Evolutionary conservation across 257 asterid species (phyloP).

Genomic region (Solanum habrochaites): DNA sequence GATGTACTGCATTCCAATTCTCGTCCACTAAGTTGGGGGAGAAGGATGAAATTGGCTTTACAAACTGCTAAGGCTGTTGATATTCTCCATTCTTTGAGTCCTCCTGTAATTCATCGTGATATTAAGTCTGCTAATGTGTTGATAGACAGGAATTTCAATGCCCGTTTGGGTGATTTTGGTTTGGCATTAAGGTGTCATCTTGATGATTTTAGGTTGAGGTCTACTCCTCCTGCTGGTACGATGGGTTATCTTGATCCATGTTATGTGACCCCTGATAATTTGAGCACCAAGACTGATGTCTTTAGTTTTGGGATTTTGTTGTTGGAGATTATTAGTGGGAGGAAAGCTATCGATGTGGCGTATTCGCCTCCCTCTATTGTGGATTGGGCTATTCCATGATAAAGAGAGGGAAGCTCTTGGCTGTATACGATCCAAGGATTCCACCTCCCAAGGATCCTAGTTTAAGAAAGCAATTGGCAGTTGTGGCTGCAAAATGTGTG

Average conservation of each 20-base stretch:
- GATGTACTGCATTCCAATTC: slow-evolving; percentile 55
- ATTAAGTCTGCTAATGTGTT: slow-evolving; percentile 75
- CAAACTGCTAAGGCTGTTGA: slow-evolving; percentile 70
- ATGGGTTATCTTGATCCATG: slow-evolving; percentile 92
- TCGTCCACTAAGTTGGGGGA: slow-evolving; percentile 63
- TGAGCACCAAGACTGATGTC: slow-evolving; percentile 70
- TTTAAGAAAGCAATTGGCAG: slow-evolving; percentile 61
- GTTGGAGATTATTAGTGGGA: slow-evolving; percentile 79
- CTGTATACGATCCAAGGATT: slow-evolving; percentile 56
- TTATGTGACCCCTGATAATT: slow-evolving; percentile 68
- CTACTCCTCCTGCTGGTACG: slow-evolving; percentile 92
- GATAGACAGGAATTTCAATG: slow-evolving; percentile 60
- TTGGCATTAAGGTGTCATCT: slow-evolving; percentile 56
- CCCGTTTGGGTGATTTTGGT: slow-evolving; percentile 82
- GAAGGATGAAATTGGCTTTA: slow-evolving; percentile 56
- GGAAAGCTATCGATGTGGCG: slow-evolving; percentile 76
- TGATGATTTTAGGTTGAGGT: slow-evolving; percentile 48
- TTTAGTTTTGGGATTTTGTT: slow-evolving; percentile 74
- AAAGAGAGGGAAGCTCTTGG: slow-evolving; percentile 51
- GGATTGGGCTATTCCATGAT: slow-evolving; percentile 89
- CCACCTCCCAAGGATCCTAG: slow-evolving; percentile 45
- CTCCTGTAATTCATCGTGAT: slow-evolving; percentile 74
- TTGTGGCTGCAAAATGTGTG: slow-evolving; percentile 81
- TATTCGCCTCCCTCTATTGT: slow-evolving; percentile 67
- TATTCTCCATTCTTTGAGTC: slow-evolving; percentile 45